Base-by-base conservation (phyloP, 345 rosid genomes). In the Rhizophora mangle region DNA sequence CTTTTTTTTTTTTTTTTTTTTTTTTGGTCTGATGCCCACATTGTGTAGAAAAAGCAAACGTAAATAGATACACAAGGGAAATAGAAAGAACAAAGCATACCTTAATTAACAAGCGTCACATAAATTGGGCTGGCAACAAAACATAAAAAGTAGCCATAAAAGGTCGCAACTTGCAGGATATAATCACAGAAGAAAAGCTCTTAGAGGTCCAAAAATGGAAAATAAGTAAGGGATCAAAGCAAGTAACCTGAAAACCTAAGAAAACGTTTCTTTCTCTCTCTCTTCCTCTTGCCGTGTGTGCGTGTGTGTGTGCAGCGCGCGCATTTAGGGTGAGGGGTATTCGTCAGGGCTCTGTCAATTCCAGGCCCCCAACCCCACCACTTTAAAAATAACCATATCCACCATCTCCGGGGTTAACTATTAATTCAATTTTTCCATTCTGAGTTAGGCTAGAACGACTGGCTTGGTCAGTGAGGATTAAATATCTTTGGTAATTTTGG, bases 401-500 rank as follows among this genome's bases (percentile, higher is more conserved):
- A 56, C 65, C 79, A 81, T 63, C 54, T 62, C 65, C 32, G 55
- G 74, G 57, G 49, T 30, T 24, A 59, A 30, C 2, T 22, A 56
- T 24, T 56, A 19, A 36, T 30, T 68, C 24, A 29, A 51, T 34
- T 53, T 66, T 60, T 27, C 43, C 53, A 21, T 62, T 77, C 70
- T 69, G 27, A 70, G 39, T 61, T 32, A 58, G 68, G 78, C 31
- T 47, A 73, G 62, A 67, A 68, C 24, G 37, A 67, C 47, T 26
- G 36, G 26, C 62, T 56, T 58, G 75, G 76, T 79, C 72, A 78
- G 71, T 71, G 49, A 47, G 74, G 70, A 72, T 73, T 80, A 72
- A 82, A 71, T 69, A 63, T 73, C 24, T 75, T 77, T 55, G 82
- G 75, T 67, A 77, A 78, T 76, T 74, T 67, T 81, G 80, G 88